Conservation (phyloP, 352 stramenopile species). For the Pythium aquatile region DNA sequence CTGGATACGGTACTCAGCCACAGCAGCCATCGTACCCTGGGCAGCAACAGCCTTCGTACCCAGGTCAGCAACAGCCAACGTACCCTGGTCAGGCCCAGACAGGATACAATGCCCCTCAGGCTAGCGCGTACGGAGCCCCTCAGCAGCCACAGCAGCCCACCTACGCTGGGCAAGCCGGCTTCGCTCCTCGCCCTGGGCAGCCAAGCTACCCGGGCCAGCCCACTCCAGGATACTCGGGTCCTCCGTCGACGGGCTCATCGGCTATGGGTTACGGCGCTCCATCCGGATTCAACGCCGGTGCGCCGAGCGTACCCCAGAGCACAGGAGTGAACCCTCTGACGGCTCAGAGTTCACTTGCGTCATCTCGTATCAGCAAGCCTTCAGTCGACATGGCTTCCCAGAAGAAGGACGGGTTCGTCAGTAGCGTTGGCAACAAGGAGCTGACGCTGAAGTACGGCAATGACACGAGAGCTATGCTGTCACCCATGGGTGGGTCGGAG, state of each 20-base stretch:
- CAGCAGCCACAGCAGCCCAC: slow-evolving; percentile 34
- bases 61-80: slow-evolving; percentile 31
- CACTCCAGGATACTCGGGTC: slow-evolving; percentile 43
- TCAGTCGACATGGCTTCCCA: slow-evolving; percentile 82
- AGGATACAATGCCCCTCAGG: slow-evolving; percentile 34
- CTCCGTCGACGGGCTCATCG: slow-evolving; percentile 40
- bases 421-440: slow-evolving; percentile 85
- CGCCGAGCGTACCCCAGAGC: slow-evolving; percentile 41
- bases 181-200: slow-evolving; percentile 16
- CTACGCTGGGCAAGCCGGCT: slow-evolving; percentile 35
- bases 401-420: slow-evolving; percentile 84
- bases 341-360: slow-evolving; percentile 48
- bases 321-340: slow-evolving; percentile 71
- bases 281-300: slow-evolving; percentile 28
- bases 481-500: slow-evolving; percentile 31
- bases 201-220: slow-evolving; percentile 42
- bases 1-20: slow-evolving; percentile 21
- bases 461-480: slow-evolving; percentile 56
- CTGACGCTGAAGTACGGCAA: slow-evolving; percentile 88
- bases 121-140: slow-evolving; percentile 32
- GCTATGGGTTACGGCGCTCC: slow-evolving; percentile 32
- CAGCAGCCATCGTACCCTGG: slow-evolving; percentile 23
- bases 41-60: slow-evolving; percentile 28
- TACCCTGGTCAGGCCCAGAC: slow-evolving; percentile 34
- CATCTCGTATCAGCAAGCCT: slow-evolving; percentile 75